A percentile compares a stretch with the other conserved stretches of the same genome.
phyloP scores from a whole-genome alignment of 345 rosid genomes.

The Camelina sativa region DNA sequence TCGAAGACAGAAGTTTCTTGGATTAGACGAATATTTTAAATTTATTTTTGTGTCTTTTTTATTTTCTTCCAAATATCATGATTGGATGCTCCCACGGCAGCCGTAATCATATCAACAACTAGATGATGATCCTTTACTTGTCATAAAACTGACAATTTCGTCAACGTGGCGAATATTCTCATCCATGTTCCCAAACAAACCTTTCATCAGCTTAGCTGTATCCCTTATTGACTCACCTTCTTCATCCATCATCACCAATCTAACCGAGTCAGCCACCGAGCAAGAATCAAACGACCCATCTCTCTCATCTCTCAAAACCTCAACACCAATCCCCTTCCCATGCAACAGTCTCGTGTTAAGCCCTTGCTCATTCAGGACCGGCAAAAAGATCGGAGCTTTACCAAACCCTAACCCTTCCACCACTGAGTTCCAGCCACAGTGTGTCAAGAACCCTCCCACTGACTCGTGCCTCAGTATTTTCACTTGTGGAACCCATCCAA shows the following conservation, averaged over 20 bases:
- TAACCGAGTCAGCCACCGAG: slow-evolving; percentile 50
- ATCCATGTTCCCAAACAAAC: slow-evolving; percentile 40
- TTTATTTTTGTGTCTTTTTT: no score
- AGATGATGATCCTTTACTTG: neutral
- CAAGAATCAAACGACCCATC: slow-evolving; percentile 51
- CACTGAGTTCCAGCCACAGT: slow-evolving; percentile 54
- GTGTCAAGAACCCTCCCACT: slow-evolving; percentile 53
- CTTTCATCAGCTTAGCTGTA: slow-evolving; percentile 39
- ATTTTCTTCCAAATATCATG: no score
- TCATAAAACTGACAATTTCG: slow-evolving; percentile 30
- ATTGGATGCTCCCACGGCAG: neutral
- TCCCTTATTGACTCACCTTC: slow-evolving; percentile 35
- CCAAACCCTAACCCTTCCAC: slow-evolving; percentile 52
- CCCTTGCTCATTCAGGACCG: slow-evolving; percentile 55
- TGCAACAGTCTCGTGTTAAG: slow-evolving; percentile 48
- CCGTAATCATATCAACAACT: neutral
- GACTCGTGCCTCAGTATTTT: slow-evolving; percentile 49
- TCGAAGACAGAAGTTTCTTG: no score
- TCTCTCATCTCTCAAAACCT: slow-evolving; percentile 43
- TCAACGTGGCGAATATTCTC: slow-evolving; percentile 25
- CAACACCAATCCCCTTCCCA: slow-evolving; percentile 48
- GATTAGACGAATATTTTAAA: no score
- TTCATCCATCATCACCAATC: slow-evolving; percentile 44
- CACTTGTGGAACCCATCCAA: slow-evolving; percentile 50
- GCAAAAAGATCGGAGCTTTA: slow-evolving; percentile 45